Evolutionary conservation across 805 yeast genomes (phyloP).

Genomic region (Saturnispora serradocipensis): DNA sequence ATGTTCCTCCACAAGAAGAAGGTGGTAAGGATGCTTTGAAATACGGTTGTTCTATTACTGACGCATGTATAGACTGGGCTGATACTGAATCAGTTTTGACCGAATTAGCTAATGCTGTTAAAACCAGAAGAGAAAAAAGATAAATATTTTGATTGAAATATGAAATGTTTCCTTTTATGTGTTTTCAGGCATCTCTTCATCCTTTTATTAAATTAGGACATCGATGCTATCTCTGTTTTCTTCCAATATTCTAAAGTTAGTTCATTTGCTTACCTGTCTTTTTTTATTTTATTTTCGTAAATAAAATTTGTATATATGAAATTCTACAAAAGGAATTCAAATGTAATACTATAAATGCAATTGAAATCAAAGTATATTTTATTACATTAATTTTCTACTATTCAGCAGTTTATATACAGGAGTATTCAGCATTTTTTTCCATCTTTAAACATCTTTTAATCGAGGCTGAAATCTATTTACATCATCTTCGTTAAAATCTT

Average conservation of each 20-base stretch:
- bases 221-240: neutral
- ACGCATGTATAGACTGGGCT: slow-evolving; percentile 92
- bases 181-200: neutral
- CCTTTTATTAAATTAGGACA: neutral
- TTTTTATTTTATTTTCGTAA: neutral
- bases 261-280: neutral
- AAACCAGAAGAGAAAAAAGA: slow-evolving; percentile 49
- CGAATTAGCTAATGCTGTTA: slow-evolving; percentile 70
- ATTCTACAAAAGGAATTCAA: neutral
- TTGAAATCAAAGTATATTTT: neutral
- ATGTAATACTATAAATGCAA: too few relatives aligned
- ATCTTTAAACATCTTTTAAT: too few relatives aligned
- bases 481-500: slow-evolving; percentile 50
- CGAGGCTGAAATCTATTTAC: slow-evolving; percentile 4
- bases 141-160: neutral
- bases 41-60: slow-evolving; percentile 96
- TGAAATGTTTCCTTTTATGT: neutral
- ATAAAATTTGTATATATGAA: neutral
- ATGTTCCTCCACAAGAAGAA: slow-evolving; percentile 53
- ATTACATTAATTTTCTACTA: neutral
- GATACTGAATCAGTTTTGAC: slow-evolving; percentile 66
- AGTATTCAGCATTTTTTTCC: too few relatives aligned
- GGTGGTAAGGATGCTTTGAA: slow-evolving; percentile 68
- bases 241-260: neutral
- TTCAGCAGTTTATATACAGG: neutral